Evolutionary conservation across 345 rosid species (phyloP).

Genomic region (Brassica nigra): DNA sequence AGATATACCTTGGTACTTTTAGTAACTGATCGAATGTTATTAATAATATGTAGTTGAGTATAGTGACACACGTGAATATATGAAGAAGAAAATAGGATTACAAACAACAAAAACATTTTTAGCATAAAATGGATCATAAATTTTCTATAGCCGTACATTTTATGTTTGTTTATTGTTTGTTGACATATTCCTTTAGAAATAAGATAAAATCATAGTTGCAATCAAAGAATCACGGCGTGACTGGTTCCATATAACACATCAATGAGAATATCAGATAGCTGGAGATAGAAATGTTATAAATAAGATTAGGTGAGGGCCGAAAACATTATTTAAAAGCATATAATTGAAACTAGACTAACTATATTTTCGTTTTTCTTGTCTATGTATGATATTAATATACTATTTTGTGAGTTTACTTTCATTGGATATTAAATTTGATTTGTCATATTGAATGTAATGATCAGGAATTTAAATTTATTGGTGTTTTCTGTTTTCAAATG

Average conservation of each 20-base stretch:
- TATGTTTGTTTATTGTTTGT: neutral
- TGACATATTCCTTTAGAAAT: neutral
- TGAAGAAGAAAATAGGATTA: neutral
- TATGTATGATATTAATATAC: no score
- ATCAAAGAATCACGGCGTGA: slow-evolving; percentile 25
- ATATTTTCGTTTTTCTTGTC: no score
- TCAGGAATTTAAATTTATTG: neutral
- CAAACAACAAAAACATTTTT: neutral
- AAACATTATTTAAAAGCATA: neutral
- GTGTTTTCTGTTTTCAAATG: neutral
- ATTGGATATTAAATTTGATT: neutral
- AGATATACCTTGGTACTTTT: neutral
- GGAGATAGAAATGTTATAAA: neutral
- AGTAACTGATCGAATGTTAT: neutral
- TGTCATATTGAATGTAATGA: no score
- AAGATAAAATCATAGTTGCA: slow-evolving; percentile 19
- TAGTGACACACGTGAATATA: neutral
- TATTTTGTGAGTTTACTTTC: neutral
- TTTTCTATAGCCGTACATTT: slow-evolving; percentile 4
- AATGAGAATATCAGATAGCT: neutral
- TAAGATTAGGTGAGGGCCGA: neutral
- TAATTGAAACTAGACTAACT: neutral
- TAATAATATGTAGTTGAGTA: neutral
- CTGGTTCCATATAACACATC: slow-evolving; percentile 22
- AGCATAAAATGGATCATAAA: neutral